Conservation (phyloP, 306 rosid species). For the Crotalaria pallida region DNA sequence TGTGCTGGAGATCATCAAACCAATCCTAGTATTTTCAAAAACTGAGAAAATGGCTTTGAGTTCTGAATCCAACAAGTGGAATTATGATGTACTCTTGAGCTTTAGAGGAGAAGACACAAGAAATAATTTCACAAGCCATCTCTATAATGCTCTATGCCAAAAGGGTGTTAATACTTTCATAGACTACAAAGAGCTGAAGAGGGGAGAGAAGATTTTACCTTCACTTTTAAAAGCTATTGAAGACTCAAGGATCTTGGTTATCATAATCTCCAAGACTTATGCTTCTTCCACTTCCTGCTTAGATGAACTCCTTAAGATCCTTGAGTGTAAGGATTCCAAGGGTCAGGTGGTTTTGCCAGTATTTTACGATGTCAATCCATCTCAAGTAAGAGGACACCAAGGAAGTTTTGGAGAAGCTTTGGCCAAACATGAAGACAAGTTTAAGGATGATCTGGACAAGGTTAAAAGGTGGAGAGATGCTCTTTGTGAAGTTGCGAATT, state of each 20-base stretch:
- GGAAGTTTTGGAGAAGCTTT: conserved; percentile 1
- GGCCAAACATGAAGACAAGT: background rate
- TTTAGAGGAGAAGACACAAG: conserved; percentile 18
- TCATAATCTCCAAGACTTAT: background rate
- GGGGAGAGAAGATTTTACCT: background rate
- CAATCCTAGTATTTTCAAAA: background rate
- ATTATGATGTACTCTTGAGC: conserved; percentile 12
- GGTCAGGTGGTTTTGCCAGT: conserved; percentile 6
- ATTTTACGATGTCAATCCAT: background rate
- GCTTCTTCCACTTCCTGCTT: conserved; percentile 15
- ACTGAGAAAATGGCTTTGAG: background rate
- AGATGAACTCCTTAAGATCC: conserved; percentile 4
- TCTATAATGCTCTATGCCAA: background rate
- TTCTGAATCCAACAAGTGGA: background rate
- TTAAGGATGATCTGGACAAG: background rate
- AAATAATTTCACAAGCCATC: conserved; percentile 3
- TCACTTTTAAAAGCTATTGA: conserved; percentile 5
- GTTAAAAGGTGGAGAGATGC: background rate
- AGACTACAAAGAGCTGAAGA: background rate
- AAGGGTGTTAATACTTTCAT: conserved; percentile 4
- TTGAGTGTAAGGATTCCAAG: background rate
- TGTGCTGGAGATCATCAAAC: background rate
- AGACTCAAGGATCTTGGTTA: background rate
- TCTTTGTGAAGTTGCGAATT: background rate
- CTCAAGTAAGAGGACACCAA: too few species aligned